phyloP scores from a whole-genome alignment of 805 yeast species.

The Lipomyces yamadae region DNA sequence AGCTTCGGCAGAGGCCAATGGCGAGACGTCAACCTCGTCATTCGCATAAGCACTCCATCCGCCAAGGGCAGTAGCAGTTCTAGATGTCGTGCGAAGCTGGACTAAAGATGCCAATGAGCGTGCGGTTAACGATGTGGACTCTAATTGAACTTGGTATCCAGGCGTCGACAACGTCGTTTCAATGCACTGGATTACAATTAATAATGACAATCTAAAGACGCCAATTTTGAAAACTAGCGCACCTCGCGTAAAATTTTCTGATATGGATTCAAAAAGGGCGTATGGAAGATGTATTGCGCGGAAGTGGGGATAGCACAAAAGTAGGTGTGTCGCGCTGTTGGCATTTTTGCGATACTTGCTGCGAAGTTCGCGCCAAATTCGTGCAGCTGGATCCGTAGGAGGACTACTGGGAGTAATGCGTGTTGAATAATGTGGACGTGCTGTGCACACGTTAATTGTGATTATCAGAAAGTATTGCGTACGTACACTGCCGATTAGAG shows the following conservation, averaged over 20 bases:
- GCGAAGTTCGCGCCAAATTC: conserved; percentile 5
- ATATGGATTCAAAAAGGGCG: conserved; percentile 27
- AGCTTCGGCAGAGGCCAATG: conserved; percentile 28
- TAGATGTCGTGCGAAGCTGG: conserved; percentile 19
- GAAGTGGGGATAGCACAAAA: conserved; percentile 29
- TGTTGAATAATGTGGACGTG: conserved; percentile 30
- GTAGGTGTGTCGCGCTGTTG: conserved; percentile 12
- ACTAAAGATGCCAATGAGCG: conserved; percentile 26
- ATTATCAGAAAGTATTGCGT: neutral
- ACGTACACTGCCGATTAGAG: conserved; percentile 25
- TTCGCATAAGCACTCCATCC: conserved; percentile 39
- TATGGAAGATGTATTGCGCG: conserved; percentile 29
- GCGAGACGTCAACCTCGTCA: conserved; percentile 34
- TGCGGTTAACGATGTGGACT: conserved; percentile 27
- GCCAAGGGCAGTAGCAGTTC: conserved; percentile 32
- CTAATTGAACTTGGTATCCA: conserved; percentile 19
- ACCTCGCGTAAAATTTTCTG: conserved; percentile 26
- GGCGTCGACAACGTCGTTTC: conserved; percentile 27
- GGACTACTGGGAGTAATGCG: conserved; percentile 25
- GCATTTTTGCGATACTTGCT: neutral
- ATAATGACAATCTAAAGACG: neutral
- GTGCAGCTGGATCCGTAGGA: conserved; percentile 29
- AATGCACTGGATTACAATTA: conserved; percentile 20
- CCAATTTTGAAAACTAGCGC: neutral
- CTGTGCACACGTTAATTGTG: conserved; percentile 6